Conservation (phyloP, 163 green algal genomes). For the Prototheca wickerhamii region DNA sequence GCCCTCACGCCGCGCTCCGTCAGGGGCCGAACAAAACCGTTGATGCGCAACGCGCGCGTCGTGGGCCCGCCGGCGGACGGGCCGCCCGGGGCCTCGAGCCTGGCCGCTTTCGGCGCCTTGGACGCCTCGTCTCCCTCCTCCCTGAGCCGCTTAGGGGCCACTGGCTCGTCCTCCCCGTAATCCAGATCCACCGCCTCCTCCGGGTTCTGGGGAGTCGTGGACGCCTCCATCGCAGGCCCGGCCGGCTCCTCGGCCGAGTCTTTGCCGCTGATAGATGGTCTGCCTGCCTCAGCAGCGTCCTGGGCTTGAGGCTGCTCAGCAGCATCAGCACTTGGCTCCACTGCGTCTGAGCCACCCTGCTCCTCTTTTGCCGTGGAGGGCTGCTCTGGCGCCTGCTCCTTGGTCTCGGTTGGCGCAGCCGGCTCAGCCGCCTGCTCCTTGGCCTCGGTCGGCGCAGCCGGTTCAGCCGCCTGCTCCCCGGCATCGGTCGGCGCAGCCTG, state of each 20-base stretch:
- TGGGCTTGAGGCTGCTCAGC: no score
- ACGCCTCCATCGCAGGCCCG: background rate
- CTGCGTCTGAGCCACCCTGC: no score
- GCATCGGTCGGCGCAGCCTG: no score
- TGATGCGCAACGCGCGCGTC: conserved; percentile 44
- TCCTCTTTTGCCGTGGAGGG: no score
- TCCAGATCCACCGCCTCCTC: conserved; percentile 16
- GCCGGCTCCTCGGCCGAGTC: background rate
- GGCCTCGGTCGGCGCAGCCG: background rate
- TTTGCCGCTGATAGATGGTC: no score
- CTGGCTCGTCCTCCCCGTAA: conserved; percentile 11
- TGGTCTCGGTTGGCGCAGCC: background rate
- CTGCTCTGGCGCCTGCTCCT: no score
- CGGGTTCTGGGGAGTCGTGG: background rate
- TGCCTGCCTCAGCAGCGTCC: no score
- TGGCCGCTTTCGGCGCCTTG: background rate
- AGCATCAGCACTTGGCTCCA: no score
- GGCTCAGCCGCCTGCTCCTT: background rate
- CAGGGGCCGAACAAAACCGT: conserved; percentile 60
- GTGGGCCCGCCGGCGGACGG: conserved; percentile 1
- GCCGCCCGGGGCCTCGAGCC: no score
- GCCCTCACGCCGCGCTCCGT: conserved; percentile 29
- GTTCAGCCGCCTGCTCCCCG: background rate
- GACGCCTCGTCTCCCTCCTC: background rate
- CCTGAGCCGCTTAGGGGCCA: background rate